These are phyloP conservation scores for Mycena leptocephala DNA, from an alignment of 768 basidiomycete species.

Conservation along the genomic window DNA sequence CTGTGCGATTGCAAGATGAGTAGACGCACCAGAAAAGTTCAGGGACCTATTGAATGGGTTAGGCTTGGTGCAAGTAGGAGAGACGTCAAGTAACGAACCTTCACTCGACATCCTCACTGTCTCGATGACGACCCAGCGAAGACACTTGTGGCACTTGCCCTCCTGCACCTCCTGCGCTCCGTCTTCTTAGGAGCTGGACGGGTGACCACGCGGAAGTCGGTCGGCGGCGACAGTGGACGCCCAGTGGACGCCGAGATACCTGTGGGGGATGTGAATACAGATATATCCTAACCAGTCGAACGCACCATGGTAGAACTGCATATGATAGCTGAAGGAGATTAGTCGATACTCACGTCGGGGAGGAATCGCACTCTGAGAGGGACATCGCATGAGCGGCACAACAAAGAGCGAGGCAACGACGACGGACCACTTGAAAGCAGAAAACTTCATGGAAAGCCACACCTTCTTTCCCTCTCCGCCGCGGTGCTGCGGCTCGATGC, in stretches of 20 bases:
- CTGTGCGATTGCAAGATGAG: background rate
- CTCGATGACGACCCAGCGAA: constrained; percentile 80
- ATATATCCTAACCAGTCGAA: background rate
- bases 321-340: constrained; percentile 73
- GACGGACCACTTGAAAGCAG: constrained; percentile 85
- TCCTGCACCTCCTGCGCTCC: constrained; percentile 75
- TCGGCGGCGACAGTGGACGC: constrained; percentile 85
- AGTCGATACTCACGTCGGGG: background rate
- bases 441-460: constrained; percentile 88
- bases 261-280: constrained; percentile 42
- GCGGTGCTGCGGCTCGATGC: constrained; percentile 71
- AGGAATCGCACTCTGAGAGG: constrained; percentile 37
- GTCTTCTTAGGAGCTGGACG: constrained; percentile 69
- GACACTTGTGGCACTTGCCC: constrained; percentile 86
- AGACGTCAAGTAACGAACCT: constrained; percentile 58
- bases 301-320: constrained; percentile 87
- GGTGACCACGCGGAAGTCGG: constrained; percentile 66
- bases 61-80: background rate
- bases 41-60: constrained; percentile 66
- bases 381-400: background rate
- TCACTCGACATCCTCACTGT: constrained; percentile 80
- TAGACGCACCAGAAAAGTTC: constrained; percentile 84
- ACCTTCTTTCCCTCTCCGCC: constrained; percentile 76
- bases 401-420: background rate
- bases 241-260: constrained; percentile 82